phyloP scores from a whole-genome alignment of 2,329 filamentous ascomycete genomes.

The Botrytis cinerea region DNA sequence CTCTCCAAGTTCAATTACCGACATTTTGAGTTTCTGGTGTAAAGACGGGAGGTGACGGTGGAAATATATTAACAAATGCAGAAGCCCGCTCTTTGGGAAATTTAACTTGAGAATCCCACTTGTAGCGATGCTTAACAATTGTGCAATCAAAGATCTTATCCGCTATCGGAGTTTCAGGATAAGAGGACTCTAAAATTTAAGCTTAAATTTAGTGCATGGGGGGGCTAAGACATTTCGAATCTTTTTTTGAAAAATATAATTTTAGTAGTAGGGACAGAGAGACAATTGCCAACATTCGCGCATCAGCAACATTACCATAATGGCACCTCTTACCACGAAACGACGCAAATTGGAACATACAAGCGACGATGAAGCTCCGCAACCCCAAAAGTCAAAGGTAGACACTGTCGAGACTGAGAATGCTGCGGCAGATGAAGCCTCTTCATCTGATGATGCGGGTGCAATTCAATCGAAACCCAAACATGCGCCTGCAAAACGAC shows the following conservation, averaged over 20 bases:
- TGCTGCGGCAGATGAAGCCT: conserved; percentile 21
- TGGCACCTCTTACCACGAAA: conserved; percentile 38
- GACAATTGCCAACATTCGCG: conserved; percentile 2
- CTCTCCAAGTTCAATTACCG: conserved; percentile 41
- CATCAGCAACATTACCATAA: conserved; percentile 23
- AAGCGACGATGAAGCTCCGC: conserved; percentile 8
- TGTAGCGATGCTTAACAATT: neutral
- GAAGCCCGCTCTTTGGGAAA: neutral
- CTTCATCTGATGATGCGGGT: conserved; percentile 32
- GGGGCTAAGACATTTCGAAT: conserved; percentile 10
- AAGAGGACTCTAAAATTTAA: conserved; percentile 15
- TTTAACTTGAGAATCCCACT: neutral
- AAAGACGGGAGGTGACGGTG: neutral
- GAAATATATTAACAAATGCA: conserved; percentile 1
- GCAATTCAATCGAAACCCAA: conserved; percentile 19
- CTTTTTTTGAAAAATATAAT: conserved; percentile 25
- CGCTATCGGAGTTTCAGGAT: conserved; percentile 28
- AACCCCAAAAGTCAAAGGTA: conserved; percentile 17
- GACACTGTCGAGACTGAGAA: conserved; percentile 20
- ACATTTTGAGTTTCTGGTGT: conserved; percentile 34
- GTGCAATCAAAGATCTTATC: conserved; percentile 22
- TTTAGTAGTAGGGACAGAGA: neutral
- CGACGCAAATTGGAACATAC: conserved; percentile 41
- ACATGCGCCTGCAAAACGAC: conserved; percentile 28
- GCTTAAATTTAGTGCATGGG: conserved; percentile 25